Evolutionary conservation across 2,329 filamentous ascomycete species (phyloP).

Genomic region (Aspergillus cejpii): DNA sequence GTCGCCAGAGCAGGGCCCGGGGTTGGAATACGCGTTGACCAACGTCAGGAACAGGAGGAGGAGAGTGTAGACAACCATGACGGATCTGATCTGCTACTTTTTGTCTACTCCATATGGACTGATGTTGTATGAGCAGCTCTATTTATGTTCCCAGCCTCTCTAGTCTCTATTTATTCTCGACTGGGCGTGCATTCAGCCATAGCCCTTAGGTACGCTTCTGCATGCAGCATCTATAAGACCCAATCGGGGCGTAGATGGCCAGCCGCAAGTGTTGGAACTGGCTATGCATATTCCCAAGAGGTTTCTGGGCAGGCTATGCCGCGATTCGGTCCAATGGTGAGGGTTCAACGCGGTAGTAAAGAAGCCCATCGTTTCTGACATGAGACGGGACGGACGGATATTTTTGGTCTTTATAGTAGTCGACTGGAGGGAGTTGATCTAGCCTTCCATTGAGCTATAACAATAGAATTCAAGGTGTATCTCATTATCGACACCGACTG

Average conservation of each 20-base stretch:
- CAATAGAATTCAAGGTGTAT: too few relatives aligned
- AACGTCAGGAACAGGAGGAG: constrained; percentile 21
- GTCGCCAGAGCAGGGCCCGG: constrained; percentile 28
- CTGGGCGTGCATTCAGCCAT: too few relatives aligned
- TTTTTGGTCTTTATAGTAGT: too few relatives aligned
- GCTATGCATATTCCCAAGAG: not conserved
- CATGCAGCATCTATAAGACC: not conserved
- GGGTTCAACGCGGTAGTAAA: not conserved
- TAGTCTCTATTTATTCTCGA: not conserved
- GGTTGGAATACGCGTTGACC: constrained; percentile 25
- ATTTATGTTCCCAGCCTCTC: not conserved
- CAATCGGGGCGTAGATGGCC: not conserved
- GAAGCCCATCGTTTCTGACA: not conserved
- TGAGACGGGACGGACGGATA: too few relatives aligned
- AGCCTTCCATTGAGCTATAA: too few relatives aligned
- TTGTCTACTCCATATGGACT: not conserved
- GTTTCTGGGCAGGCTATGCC: not conserved
- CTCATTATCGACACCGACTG: too few relatives aligned
- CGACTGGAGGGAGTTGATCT: too few relatives aligned
- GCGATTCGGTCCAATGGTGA: not conserved
- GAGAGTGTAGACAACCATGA: constrained; percentile 8
- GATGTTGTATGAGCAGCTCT: not conserved
- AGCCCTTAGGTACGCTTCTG: not conserved
- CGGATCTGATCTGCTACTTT: not conserved
- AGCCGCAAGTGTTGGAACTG: not conserved